These are phyloP conservation scores for Aspergillus ruber DNA, from an alignment of 2,329 filamentous ascomycete species.

Conservation along the genomic window DNA sequence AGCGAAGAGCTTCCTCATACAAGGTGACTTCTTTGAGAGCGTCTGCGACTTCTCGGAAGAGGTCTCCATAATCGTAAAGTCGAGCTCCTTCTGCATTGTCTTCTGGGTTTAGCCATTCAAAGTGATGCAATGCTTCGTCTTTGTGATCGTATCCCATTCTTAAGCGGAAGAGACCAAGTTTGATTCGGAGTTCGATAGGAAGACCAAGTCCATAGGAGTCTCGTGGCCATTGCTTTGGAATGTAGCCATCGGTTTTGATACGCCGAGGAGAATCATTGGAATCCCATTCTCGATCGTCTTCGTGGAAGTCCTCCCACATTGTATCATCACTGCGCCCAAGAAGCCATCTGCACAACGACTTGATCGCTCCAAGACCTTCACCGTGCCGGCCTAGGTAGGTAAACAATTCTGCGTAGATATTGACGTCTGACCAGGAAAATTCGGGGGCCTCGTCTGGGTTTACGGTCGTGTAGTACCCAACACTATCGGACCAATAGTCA, in stretches of 20 bases:
- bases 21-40: constrained; percentile 47
- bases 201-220: constrained; percentile 65
- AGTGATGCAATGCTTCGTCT: constrained; percentile 66
- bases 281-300: constrained; percentile 89
- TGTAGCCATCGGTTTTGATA: constrained; percentile 54
- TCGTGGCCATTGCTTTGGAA: constrained; percentile 46
- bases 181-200: constrained; percentile 75
- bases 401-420: constrained; percentile 78
- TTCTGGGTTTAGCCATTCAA: constrained; percentile 63
- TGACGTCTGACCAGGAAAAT: constrained; percentile 72
- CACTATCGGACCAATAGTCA: constrained; percentile 47
- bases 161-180: constrained; percentile 77
- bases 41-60: constrained; percentile 68
- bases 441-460: constrained; percentile 39
- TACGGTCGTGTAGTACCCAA: constrained; percentile 43
- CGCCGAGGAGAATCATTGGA: constrained; percentile 62
- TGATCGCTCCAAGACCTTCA: constrained; percentile 64
- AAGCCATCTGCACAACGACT: constrained; percentile 71
- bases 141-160: constrained; percentile 56
- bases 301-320: constrained; percentile 66
- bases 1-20: constrained; percentile 52
- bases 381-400: constrained; percentile 57
- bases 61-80: constrained; percentile 64
- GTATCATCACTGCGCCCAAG: constrained; percentile 66
- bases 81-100: constrained; percentile 45